Evolutionary conservation across 2,329 filamentous ascomycete species (phyloP).

Genomic region (Aaosphaeria pasadenensis): DNA sequence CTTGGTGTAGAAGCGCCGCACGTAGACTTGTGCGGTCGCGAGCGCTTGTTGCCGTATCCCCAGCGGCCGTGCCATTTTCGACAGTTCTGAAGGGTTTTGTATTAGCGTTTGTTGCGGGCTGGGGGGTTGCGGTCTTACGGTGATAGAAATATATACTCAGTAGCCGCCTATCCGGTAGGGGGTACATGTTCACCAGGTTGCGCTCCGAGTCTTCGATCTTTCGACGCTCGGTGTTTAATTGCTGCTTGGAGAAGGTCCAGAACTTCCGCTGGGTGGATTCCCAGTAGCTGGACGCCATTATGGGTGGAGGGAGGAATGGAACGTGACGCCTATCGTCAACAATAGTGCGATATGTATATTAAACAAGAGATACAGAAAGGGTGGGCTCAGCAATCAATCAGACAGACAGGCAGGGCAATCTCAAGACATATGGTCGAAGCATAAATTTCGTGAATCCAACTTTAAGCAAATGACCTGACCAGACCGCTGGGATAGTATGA

Average conservation of each 20-base stretch:
- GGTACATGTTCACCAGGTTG: constrained; percentile 71
- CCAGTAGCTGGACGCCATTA: constrained; percentile 96
- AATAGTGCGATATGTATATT: no score
- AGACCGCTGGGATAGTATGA: no score
- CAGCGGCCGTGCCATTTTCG: constrained; percentile 79
- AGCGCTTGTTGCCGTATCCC: constrained; percentile 85
- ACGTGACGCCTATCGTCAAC: neutral
- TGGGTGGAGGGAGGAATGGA: constrained; percentile 1
- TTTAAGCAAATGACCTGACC: no score
- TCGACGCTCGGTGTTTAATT: constrained; percentile 71
- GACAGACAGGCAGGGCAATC: no score
- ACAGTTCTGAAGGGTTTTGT: constrained; percentile 55
- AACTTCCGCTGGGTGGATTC: constrained; percentile 84
- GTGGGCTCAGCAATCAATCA: no score
- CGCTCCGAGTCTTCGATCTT: constrained; percentile 75
- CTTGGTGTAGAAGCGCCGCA: constrained; percentile 88
- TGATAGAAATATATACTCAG: constrained; percentile 91
- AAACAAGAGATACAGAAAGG: no score
- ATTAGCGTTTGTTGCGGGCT: neutral
- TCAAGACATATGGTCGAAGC: no score
- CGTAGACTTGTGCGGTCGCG: constrained; percentile 90
- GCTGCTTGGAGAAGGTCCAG: constrained; percentile 86
- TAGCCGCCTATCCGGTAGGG: constrained; percentile 76
- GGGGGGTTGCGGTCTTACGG: constrained; percentile 56
- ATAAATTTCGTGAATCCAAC: no score